Conservation (phyloP, 129 eudicot genomes). For the Apium graveolens region DNA sequence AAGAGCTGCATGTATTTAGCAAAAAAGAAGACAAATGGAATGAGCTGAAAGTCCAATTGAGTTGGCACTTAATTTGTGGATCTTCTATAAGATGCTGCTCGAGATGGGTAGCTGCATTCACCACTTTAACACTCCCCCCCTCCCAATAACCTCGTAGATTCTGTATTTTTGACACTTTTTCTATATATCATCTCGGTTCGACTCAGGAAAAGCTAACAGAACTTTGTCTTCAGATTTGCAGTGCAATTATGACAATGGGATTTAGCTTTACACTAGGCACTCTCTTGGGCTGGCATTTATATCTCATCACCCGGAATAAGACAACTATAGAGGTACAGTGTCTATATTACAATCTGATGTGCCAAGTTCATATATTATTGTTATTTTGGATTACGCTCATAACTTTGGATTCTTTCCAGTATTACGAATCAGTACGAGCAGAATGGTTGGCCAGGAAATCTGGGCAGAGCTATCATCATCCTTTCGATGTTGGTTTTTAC, state of each 20-base stretch:
- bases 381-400: conserved; percentile 7
- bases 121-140: background rate
- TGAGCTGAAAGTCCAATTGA: background rate
- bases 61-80: background rate
- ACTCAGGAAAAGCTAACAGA: background rate
- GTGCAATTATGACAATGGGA: conserved; percentile 34
- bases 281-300: conserved; percentile 73
- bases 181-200: background rate
- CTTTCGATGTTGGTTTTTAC: conserved; percentile 59
- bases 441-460: conserved; percentile 78
- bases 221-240: conserved; percentile 39
- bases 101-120: background rate
- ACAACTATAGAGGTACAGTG: conserved; percentile 77
- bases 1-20: background rate
- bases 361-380: background rate
- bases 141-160: background rate
- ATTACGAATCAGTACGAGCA: conserved; percentile 57
- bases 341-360: background rate
- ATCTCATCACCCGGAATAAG: conserved; percentile 56
- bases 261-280: conserved; percentile 54
- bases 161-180: background rate
- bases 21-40: too few species aligned
- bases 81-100: background rate
- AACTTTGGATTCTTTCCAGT: conserved; percentile 28
- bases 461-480: conserved; percentile 69